Percentiles rank a stretch among this genome's conserved stretches.
These are phyloP conservation scores for Saccharum officinarum DNA, from an alignment of 176 grass and related monocot genomes.

Conservation along the genomic window DNA sequence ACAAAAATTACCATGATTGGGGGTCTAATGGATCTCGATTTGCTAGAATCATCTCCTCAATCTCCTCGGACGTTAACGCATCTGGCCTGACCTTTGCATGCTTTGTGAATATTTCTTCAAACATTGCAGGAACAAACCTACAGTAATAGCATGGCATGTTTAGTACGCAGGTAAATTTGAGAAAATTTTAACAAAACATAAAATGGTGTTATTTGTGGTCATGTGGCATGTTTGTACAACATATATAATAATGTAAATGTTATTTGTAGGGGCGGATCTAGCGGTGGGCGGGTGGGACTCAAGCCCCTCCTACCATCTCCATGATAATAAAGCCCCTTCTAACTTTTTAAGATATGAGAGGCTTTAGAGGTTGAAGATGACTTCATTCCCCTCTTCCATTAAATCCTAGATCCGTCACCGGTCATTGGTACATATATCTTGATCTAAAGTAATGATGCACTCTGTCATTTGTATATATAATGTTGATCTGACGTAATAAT, in stretches of 20 bases:
- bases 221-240: background rate
- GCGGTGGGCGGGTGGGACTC: too few species aligned
- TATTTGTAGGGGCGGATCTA: background rate
- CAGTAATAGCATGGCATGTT: background rate
- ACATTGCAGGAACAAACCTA: constrained; percentile 76
- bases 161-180: background rate
- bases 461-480: background rate
- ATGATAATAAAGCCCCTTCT: too few species aligned
- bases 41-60: constrained; percentile 58
- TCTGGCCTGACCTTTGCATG: constrained; percentile 57
- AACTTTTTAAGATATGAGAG: too few species aligned
- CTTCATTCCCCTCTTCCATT: too few species aligned
- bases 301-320: too few species aligned
- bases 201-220: background rate
- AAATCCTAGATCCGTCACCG: too few species aligned
- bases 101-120: constrained; percentile 80
- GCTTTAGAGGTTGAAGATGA: too few species aligned
- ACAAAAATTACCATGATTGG: constrained; percentile 50
- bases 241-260: too few species aligned
- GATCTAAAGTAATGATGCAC: background rate
- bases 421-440: too few species aligned
- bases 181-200: background rate
- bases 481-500: background rate
- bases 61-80: constrained; percentile 51
- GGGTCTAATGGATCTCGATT: constrained; percentile 60